Evolutionary conservation across 371 early-diverging fungal genomes (phyloP), one percentile per base, ranked within the genome.

Genomic region (Dinochytrium kinnereticum): DNA sequence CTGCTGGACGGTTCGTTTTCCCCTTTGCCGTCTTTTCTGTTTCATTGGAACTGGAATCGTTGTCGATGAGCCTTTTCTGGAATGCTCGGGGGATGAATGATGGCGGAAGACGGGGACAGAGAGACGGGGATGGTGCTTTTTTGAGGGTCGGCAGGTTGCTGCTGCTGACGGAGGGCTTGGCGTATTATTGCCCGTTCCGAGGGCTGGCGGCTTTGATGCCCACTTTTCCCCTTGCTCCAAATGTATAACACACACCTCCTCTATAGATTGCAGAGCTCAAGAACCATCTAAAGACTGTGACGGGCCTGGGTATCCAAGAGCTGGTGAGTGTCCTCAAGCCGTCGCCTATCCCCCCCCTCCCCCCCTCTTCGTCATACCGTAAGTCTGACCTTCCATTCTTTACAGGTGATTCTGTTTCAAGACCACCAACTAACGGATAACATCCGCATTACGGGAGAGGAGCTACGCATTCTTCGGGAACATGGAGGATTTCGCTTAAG

Each of bases 361-460:
- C n/a, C n/a, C n/a, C n/a, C n/a, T n/a, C n/a, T n/a, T n/a, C n/a
- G n/a, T n/a, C n/a, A n/a, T n/a, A n/a, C n/a, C n/a, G n/a, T n/a
- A 26, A 57, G 31, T 7, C n/a, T 30, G 26, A 30, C 31, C 24
- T 57, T 17, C 33, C 13, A 28, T 10, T 19, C 34, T 61, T 30
- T 31, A 15, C 34, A 61, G 64, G 64, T 66, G 13, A 40, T 66
- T 28, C 21, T 66, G 44, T 66, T 66, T 44, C 66, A 66, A 26
- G 66, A 66, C 28, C 66, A 66, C 30, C 66, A 66, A 44, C 44
- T 66, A 3, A 66, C 66, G 30, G 66, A 66, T 30, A 66, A 66
- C 44, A 66, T 66, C 30, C 38, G 66, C 3, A 66, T 66, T 10
- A n/a, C 66, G 44, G 10, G 26, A 24, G 66, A 66, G 2, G 66